Evolutionary conservation across 2,329 filamentous ascomycete genomes (phyloP).

Genomic region (Ophiocordyceps camponoti-leonardi): DNA sequence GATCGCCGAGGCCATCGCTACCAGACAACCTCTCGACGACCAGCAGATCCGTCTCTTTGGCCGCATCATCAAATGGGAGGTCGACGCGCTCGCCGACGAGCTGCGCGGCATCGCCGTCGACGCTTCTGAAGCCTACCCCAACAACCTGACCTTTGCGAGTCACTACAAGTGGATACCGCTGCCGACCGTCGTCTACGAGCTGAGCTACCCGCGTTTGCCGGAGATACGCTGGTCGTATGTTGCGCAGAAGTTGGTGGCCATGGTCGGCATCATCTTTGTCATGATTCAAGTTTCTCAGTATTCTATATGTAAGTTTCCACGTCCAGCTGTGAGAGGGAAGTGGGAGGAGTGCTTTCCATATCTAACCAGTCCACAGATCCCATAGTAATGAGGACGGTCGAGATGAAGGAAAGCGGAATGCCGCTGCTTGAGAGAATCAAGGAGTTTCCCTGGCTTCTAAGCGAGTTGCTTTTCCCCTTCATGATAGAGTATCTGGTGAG

Average conservation of each 20-base stretch:
- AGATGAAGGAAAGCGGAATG: conserved; percentile 50
- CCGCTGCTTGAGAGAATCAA: conserved; percentile 41
- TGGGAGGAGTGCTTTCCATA: too few relatives aligned
- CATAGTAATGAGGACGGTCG: conserved; percentile 47
- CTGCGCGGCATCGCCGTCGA: conserved; percentile 43
- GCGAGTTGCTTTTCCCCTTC: conserved; percentile 60
- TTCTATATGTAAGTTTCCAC: conserved; percentile 40
- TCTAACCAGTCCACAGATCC: conserved; percentile 28
- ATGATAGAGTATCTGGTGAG: conserved; percentile 55
- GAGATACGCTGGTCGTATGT: conserved; percentile 60
- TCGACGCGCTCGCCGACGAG: conserved; percentile 46
- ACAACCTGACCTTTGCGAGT: conserved; percentile 47
- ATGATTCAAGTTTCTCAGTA: conserved; percentile 67
- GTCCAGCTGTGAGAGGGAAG: too few relatives aligned
- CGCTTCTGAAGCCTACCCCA: conserved; percentile 39
- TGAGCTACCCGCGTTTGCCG: conserved; percentile 55
- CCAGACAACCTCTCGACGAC: conserved; percentile 38
- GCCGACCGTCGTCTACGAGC: conserved; percentile 64
- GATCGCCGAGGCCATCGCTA: conserved; percentile 45
- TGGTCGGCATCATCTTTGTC: conserved; percentile 55
- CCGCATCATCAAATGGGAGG: conserved; percentile 48
- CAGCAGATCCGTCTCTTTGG: conserved; percentile 48
- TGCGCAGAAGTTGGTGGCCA: conserved; percentile 51
- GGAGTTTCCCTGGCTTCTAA: conserved; percentile 59
- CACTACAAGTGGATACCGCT: conserved; percentile 59